Evolutionary conservation across 352 stramenopile genomes (phyloP).

Genomic region (Vaucheria bursata): DNA sequence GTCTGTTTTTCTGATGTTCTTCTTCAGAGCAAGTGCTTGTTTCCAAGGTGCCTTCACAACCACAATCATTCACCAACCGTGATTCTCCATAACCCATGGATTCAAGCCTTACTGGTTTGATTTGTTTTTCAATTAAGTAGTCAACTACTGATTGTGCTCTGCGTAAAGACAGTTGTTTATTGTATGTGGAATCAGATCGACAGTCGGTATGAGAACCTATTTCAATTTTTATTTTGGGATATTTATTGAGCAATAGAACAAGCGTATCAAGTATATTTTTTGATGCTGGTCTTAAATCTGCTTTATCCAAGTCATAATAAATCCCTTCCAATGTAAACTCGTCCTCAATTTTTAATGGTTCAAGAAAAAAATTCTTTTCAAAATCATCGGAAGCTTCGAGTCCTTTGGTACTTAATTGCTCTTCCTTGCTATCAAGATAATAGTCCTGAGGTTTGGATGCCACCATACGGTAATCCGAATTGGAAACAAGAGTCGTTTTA

Average conservation of each 20-base stretch:
- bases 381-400: conserved; percentile 6
- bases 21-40: conserved; percentile 6
- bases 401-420: conserved; percentile 8
- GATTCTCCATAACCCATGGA: conserved; percentile 6
- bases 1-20: conserved; percentile 8
- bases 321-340: conserved; percentile 7
- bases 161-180: conserved; percentile 8
- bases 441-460: conserved; percentile 5
- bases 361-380: conserved; percentile 9
- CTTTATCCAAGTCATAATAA: conserved; percentile 9
- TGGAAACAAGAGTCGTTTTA: conserved; percentile 8
- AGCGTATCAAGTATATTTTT: conserved; percentile 9
- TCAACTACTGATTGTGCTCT: conserved; percentile 7
- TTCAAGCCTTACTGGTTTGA: conserved; percentile 7
- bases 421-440: conserved; percentile 8
- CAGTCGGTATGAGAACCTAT: conserved; percentile 6
- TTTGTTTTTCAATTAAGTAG: conserved; percentile 9
- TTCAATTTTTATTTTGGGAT: conserved; percentile 9
- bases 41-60: conserved; percentile 5
- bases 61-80: conserved; percentile 6
- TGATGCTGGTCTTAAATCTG: conserved; percentile 7
- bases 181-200: conserved; percentile 7
- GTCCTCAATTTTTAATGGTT: conserved; percentile 8
- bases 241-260: conserved; percentile 9
- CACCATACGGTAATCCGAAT: conserved; percentile 6